phyloP scores from a whole-genome alignment of 371 early-diverging fungal species.

The Choanephora cucurbitarum region DNA sequence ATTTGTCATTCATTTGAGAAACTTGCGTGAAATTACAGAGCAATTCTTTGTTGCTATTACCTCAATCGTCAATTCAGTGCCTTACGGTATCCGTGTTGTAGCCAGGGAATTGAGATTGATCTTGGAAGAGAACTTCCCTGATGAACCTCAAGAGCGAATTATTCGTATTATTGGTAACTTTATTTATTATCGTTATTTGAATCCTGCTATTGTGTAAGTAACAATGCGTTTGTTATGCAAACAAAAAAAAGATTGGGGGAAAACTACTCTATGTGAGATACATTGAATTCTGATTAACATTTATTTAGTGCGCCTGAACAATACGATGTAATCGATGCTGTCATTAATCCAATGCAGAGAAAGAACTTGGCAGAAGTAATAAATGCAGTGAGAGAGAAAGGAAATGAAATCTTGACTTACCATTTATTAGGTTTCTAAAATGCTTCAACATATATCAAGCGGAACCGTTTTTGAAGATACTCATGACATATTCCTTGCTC shows the following conservation, averaged over 20 bases:
- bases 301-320: conserved; percentile 87
- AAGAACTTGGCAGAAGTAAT: conserved; percentile 90
- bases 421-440: conserved; percentile 73
- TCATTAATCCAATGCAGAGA: conserved; percentile 84
- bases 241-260: too few relatives aligned
- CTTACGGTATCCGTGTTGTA: conserved; percentile 96
- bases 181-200: conserved; percentile 96
- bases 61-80: conserved; percentile 79
- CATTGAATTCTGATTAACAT: too few relatives aligned
- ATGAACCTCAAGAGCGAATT: conserved; percentile 77
- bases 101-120: conserved; percentile 83
- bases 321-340: conserved; percentile 91
- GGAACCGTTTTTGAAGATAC: conserved; percentile 73
- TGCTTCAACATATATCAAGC: conserved; percentile 89
- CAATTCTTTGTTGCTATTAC: conserved; percentile 82
- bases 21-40: conserved; percentile 77
- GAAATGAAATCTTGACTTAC: background rate
- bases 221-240: too few relatives aligned
- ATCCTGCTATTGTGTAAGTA: conserved; percentile 93
- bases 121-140: conserved; percentile 80
- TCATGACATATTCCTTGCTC: conserved; percentile 73
- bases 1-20: conserved; percentile 74
- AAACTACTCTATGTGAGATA: too few relatives aligned
- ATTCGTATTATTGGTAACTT: conserved; percentile 89
- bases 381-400: background rate